Evolutionary conservation across 73 alveolate species (phyloP).

Genomic region (Vitrella brassicaformis): DNA sequence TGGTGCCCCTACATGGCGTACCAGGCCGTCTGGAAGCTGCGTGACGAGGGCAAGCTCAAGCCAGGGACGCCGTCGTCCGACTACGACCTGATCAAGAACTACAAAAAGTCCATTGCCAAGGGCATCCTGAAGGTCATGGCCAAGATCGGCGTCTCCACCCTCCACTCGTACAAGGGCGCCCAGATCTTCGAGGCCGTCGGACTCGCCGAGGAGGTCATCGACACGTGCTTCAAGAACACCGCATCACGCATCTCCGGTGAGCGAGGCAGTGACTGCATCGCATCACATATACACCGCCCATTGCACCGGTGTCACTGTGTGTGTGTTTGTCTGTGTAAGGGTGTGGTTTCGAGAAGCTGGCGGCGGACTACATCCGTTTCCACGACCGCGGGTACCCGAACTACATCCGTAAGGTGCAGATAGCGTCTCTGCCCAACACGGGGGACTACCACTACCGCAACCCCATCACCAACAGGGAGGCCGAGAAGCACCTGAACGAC

Average conservation of each 20-base stretch:
- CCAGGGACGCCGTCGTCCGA: background rate
- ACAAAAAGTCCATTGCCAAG: slow-evolving; percentile 18
- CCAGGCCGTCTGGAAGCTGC: slow-evolving; percentile 8
- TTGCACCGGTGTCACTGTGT: no score
- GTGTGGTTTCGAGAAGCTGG: slow-evolving; percentile 23
- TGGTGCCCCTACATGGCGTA: slow-evolving; percentile 22
- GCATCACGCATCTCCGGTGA: background rate
- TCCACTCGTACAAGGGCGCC: slow-evolving; percentile 41
- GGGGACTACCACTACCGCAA: slow-evolving; percentile 30
- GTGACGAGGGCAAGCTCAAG: slow-evolving; percentile 11
- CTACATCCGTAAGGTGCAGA: background rate
- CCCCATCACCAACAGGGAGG: slow-evolving; percentile 3
- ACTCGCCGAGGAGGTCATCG: slow-evolving; percentile 16
- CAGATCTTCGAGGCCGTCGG: slow-evolving; percentile 33
- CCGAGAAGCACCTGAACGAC: slow-evolving; percentile 37
- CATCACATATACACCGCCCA: no score
- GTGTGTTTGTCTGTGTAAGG: no score
- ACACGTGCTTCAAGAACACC: slow-evolving; percentile 33
- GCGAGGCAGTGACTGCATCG: no score
- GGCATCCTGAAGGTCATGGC: slow-evolving; percentile 38
- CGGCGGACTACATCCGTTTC: slow-evolving; percentile 6
- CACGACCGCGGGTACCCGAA: slow-evolving; percentile 26
- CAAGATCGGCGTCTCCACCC: slow-evolving; percentile 38
- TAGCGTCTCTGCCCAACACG: slow-evolving; percentile 2
- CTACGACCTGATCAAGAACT: slow-evolving; percentile 1